Evolutionary conservation across 768 basidiomycete species (phyloP), one percentile per base, ranked within the genome.

Genomic region (Suillus occidentalis): DNA sequence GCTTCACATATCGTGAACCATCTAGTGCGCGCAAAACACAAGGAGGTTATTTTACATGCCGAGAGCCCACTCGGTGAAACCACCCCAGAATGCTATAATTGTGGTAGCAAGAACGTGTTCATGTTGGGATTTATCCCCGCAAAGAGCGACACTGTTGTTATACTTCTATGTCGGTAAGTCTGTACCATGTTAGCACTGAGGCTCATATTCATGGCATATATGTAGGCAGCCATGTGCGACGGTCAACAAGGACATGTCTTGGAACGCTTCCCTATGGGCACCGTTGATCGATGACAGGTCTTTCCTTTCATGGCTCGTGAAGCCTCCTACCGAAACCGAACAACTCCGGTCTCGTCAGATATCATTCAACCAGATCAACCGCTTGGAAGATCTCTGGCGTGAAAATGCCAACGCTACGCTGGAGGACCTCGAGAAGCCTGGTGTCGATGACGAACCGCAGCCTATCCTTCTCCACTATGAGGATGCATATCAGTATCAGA

Each of bases 61-160:
- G 97, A 99, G 71, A 91, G 92, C 65, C 94, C 97, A 2, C 83
- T 99, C 4, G 97, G 97, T 2, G 97, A 99, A 79, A 99, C 97
- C 1, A 92, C 94, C 0, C 97, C 97, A 0, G 97, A 99, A 80
- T 99, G 97, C 76, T 99, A 99, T 82, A 96, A 95, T 72, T 99
- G 97, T 73, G 97, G 97, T 18, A 96, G 93, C 82, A 98, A 97
- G 80, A 99, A 99, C 73, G 97, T 99, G 14, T 99, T 99, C 74
- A 95, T 98, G 92, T 86, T 99, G 20, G 97, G 97, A 4, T 99
- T 99, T 72, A 99, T 99, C 71, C 97, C 97, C 3, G 97, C 97
- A 22, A 99, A 99, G 81, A 94, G 93, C 73, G 97, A 99, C 73
- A 99, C 97, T 6, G 97, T 99, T 45, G 97, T 99, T 42, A 97